Conservation (phyloP, 306 rosid species). For the Ormosia emarginata region DNA sequence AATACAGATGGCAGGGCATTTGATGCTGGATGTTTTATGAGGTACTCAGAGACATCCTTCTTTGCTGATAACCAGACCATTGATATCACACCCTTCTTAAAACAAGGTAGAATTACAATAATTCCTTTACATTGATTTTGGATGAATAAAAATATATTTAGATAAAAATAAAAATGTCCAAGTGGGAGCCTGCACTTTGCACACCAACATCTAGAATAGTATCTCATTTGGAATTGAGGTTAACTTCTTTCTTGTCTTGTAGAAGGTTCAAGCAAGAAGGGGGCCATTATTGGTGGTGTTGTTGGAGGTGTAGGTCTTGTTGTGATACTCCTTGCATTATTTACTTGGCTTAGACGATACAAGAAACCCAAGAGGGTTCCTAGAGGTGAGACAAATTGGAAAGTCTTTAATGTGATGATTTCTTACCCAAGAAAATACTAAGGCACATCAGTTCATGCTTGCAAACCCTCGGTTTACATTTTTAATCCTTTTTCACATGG, state of each 20-base stretch:
- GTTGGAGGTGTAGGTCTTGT: slow-evolving; percentile 58
- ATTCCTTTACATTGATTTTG: background rate
- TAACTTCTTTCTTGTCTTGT: background rate
- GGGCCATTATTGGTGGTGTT: slow-evolving; percentile 60
- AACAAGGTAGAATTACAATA: slow-evolving; percentile 14
- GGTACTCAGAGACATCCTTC: slow-evolving; percentile 57
- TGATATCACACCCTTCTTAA: slow-evolving; percentile 34
- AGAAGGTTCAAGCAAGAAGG: slow-evolving; percentile 48
- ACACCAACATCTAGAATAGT: background rate
- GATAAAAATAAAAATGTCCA: background rate
- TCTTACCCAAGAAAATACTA: background rate
- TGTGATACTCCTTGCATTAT: slow-evolving; percentile 41
- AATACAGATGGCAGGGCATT: slow-evolving; percentile 44
- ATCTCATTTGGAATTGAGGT: background rate
- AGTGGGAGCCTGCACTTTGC: background rate
- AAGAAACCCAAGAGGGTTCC: slow-evolving; percentile 30
- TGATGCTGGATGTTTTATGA: slow-evolving; percentile 63
- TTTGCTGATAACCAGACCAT: slow-evolving; percentile 49
- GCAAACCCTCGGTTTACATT: background rate
- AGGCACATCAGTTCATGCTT: slow-evolving; percentile 11
- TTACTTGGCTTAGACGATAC: slow-evolving; percentile 29
- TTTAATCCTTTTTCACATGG: background rate
- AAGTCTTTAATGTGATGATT: background rate
- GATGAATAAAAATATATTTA: background rate
- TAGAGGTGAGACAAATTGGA: slow-evolving; percentile 48